phyloP scores from a whole-genome alignment of 345 rosid genomes.

The Populus ilicifolia region DNA sequence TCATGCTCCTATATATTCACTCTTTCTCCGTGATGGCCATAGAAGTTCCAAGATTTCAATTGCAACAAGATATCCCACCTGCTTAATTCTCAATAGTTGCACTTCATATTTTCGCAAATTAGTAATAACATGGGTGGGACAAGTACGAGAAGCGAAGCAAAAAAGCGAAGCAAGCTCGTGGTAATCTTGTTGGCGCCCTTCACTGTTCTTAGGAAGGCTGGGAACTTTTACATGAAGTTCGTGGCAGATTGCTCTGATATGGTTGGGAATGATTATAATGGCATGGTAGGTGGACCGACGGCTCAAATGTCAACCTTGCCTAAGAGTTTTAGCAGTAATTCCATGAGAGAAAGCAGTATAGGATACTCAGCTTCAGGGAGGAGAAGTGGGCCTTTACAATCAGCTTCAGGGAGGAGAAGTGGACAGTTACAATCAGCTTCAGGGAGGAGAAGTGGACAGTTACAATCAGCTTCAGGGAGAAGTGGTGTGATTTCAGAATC shows the following conservation, averaged over 20 bases:
- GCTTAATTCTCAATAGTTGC: not conserved
- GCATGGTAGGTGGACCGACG: constrained; percentile 11
- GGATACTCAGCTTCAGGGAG: not conserved
- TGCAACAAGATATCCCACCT: not conserved
- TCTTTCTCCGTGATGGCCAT: not conserved
- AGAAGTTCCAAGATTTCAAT: not conserved
- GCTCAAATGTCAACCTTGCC: constrained; percentile 15
- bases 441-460: not conserved
- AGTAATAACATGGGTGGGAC: not conserved
- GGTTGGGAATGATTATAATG: constrained; percentile 6
- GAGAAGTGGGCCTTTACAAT: not conserved
- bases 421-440: not conserved
- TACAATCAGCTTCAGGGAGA: not conserved
- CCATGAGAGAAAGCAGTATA: constrained; percentile 6
- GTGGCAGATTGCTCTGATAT: constrained; percentile 27
- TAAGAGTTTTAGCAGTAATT: constrained; percentile 30
- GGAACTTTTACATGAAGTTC: constrained; percentile 30
- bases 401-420: not conserved
- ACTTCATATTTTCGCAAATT: not conserved
- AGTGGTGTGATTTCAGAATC: not conserved
- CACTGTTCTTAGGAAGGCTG: constrained; percentile 33
- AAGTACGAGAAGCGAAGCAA: constrained; percentile 16
- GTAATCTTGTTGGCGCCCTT: constrained; percentile 21
- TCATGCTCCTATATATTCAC: not conserved
- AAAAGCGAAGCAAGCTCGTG: constrained; percentile 23